Base-by-base conservation (phyloP, 352 stramenopile genomes). In the Phytopythium aichiense region DNA sequence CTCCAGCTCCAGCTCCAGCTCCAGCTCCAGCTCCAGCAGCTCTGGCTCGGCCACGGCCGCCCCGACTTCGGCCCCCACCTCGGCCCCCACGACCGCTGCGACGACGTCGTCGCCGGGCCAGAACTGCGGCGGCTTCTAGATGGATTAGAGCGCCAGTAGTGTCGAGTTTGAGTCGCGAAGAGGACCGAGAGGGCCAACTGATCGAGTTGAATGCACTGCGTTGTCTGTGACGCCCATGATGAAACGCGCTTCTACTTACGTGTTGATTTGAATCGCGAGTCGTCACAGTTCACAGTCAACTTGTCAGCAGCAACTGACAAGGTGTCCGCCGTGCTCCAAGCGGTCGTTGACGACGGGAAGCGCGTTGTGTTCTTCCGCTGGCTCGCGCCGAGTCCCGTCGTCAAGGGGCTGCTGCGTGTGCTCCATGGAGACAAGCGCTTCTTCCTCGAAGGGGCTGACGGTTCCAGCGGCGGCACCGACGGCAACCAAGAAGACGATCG, bases 281-380 rank as follows among this genome's bases (percentile, higher is more conserved):
- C 31, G 31, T 4, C 31, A 9, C 31, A 9, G 31, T 37, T 37
- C 31, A 37, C 31, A 37, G n/a, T 37, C 31, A 37, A 37, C 31
- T 4, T 37, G 31, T 4, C 31, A 9, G 31, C 31, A 37, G 31
- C 31, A 37, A 9, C 31, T 37, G 66, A 81, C 28, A 86, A 85
- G 28, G 57, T 69, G n/a, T 88, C 31, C 9, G 4, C 31, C 31
- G 31, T 37, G 31, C 31, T 89, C 65, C 71, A 68, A 30, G 56
- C 82, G 8, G 4, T 25, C 15, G 50, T 50, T 2, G 22, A 18
- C 12, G 61, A 64, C n/a, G 61, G 33, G 38, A n/a, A 37, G 0
- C 40, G 8, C n/a, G 54, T 53, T 0, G 74, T 91, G 16, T 66
- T 81, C 67, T 88, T 91, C 61, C 69, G 74, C 33, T 89, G 81